Evolutionary conservation across 2,329 filamentous ascomycete species (phyloP).

Genomic region (Exophiala dermatitidis): DNA sequence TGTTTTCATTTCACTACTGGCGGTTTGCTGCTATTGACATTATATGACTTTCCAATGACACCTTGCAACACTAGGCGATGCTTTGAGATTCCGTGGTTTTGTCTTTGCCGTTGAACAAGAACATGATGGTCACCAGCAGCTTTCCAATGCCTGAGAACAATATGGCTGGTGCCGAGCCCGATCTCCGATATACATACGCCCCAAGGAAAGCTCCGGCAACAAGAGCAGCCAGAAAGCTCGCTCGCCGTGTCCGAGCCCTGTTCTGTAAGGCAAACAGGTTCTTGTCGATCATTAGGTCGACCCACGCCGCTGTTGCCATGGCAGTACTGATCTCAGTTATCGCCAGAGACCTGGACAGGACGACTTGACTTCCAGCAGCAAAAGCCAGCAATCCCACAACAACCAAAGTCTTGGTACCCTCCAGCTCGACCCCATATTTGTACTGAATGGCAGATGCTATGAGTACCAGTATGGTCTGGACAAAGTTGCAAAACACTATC

Average conservation of each 20-base stretch:
- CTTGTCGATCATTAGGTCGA: slow-evolving; percentile 53
- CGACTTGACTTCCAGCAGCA: slow-evolving; percentile 53
- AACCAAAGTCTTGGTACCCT: slow-evolving; percentile 37
- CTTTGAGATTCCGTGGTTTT: not conserved
- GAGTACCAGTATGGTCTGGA: slow-evolving; percentile 52
- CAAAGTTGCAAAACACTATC: slow-evolving; percentile 48
- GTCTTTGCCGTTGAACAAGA: slow-evolving; percentile 15
- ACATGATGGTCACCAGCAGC: slow-evolving; percentile 18
- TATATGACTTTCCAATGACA: not conserved
- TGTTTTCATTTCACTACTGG: not conserved
- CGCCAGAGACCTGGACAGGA: slow-evolving; percentile 47
- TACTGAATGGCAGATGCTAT: slow-evolving; percentile 38
- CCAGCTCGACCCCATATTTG: slow-evolving; percentile 32
- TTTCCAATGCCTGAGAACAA: slow-evolving; percentile 16
- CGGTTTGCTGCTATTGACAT: no score
- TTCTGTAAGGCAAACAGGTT: slow-evolving; percentile 44
- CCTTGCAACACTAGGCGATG: not conserved
- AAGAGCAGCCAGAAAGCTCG: slow-evolving; percentile 45
- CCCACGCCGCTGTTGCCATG: slow-evolving; percentile 58
- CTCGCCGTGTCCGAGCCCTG: slow-evolving; percentile 44
- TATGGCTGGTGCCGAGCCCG: slow-evolving; percentile 9
- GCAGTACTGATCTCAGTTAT: slow-evolving; percentile 58
- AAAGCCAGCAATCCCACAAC: slow-evolving; percentile 49
- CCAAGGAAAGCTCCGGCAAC: slow-evolving; percentile 47
- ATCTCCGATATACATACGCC: slow-evolving; percentile 31